phyloP scores from a whole-genome alignment of 768 basidiomycete genomes.

The Phanerochaete carnosa region DNA sequence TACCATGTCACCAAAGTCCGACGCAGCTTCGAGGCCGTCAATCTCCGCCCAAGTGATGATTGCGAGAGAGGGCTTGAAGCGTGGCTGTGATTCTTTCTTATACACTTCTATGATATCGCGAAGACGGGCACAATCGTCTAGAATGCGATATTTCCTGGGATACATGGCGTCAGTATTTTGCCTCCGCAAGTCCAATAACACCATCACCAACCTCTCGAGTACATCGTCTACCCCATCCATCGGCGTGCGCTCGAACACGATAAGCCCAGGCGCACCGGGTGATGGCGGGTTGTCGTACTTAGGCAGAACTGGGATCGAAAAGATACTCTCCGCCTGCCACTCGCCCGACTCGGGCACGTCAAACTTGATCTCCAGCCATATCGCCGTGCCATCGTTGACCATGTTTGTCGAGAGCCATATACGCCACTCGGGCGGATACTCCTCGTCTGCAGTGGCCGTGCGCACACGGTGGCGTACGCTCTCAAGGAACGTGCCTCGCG shows the following conservation, averaged over 20 bases:
- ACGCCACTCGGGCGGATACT: conserved; percentile 44
- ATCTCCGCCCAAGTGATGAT: conserved; percentile 58
- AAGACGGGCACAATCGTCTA: conserved; percentile 72
- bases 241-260: conserved; percentile 76
- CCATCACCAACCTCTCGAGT: conserved; percentile 53
- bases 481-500: conserved; percentile 64
- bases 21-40: conserved; percentile 31
- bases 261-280: conserved; percentile 54
- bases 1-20: conserved; percentile 65
- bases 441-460: conserved; percentile 22
- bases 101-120: conserved; percentile 58
- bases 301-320: conserved; percentile 52
- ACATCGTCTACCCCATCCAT: conserved; percentile 59
- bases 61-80: conserved; percentile 61
- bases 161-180: neutral
- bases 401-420: conserved; percentile 76
- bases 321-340: conserved; percentile 58
- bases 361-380: conserved; percentile 79
- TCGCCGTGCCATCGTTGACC: conserved; percentile 70
- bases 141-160: conserved; percentile 60
- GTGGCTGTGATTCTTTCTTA: conserved; percentile 40
- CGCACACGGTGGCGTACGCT: conserved; percentile 38
- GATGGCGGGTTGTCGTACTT: conserved; percentile 16
- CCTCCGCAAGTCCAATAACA: conserved; percentile 7
- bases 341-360: conserved; percentile 59